Conservation (phyloP, 805 yeast species). For the Barnettozyma sucrosica region DNA sequence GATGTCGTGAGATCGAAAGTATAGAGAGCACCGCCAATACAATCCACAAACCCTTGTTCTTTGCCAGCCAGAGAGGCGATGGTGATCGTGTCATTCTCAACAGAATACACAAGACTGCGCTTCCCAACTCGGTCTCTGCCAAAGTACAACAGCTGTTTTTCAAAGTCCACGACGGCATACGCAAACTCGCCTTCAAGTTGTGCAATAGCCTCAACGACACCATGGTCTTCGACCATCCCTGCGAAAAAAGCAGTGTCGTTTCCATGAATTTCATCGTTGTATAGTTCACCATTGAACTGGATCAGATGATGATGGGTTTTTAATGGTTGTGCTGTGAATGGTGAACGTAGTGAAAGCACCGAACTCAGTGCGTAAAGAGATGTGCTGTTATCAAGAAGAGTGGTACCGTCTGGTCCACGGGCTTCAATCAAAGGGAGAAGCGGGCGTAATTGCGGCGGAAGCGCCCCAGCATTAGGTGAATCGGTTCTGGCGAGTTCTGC, state of each 20-base stretch:
- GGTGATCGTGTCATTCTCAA: slow-evolving; percentile 30
- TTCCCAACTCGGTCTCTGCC: slow-evolving; percentile 84
- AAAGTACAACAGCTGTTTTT: slow-evolving; percentile 46
- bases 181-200: slow-evolving; percentile 81
- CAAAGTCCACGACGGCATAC: slow-evolving; percentile 42
- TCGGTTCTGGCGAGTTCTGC: background rate
- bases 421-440: slow-evolving; percentile 24
- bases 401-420: slow-evolving; percentile 59
- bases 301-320: slow-evolving; percentile 33
- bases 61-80: slow-evolving; percentile 42
- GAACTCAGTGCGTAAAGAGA: slow-evolving; percentile 36
- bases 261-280: slow-evolving; percentile 47
- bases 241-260: slow-evolving; percentile 57
- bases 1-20: slow-evolving; percentile 29
- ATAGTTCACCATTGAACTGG: slow-evolving; percentile 91
- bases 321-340: slow-evolving; percentile 73
- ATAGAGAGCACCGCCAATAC: slow-evolving; percentile 47
- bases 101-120: slow-evolving; percentile 57
- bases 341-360: slow-evolving; percentile 73
- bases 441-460: background rate
- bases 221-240: slow-evolving; percentile 9
- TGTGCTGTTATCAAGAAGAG: slow-evolving; percentile 19
- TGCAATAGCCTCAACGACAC: slow-evolving; percentile 37
- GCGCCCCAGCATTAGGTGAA: background rate
- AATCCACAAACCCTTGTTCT: slow-evolving; percentile 41